Conservation (phyloP, 148 eudicot species). For the Vaccinium vitisidaea region DNA sequence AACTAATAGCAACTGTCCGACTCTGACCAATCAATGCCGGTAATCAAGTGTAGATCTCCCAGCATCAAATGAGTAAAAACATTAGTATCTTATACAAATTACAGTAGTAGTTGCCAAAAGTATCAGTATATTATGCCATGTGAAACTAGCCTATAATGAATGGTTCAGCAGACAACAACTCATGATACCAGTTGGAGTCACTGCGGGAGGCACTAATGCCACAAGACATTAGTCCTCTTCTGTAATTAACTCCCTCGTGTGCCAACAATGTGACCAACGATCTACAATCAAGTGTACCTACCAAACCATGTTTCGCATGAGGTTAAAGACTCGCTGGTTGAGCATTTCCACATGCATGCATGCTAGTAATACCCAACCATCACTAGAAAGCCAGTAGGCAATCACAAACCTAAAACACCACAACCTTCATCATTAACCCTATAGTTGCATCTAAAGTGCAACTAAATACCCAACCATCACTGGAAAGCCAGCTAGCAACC, state of each 20-base stretch:
- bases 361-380: not conserved
- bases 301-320: not conserved
- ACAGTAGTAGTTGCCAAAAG: not conserved
- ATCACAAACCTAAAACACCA: not conserved
- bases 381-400: not conserved
- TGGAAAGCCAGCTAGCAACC: not conserved
- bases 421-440: not conserved
- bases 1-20: not conserved
- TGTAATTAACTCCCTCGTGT: not conserved
- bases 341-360: not conserved
- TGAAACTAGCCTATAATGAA: not conserved
- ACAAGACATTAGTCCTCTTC: not conserved
- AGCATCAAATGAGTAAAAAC: not conserved
- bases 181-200: not conserved
- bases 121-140: not conserved
- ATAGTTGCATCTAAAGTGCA: not conserved
- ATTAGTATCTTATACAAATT: not conserved
- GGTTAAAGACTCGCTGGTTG: not conserved
- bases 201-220: not conserved
- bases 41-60: not conserved
- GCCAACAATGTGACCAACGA: not conserved
- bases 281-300: not conserved
- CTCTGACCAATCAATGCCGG: not conserved
- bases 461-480: not conserved
- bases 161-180: not conserved